Evolutionary conservation across 768 basidiomycete species (phyloP).

Genomic region (Inosperma sp.): DNA sequence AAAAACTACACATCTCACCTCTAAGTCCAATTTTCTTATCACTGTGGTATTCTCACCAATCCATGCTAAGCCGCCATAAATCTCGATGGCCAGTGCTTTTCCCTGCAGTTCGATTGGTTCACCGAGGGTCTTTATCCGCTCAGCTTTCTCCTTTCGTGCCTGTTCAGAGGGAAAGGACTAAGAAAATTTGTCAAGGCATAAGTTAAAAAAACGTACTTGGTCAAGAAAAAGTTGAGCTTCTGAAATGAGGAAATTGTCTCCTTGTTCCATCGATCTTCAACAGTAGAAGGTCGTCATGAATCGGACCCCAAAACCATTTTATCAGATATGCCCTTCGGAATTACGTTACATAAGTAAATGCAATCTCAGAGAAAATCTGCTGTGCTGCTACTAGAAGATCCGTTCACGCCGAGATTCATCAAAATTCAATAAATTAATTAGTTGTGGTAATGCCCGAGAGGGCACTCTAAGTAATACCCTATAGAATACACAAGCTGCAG

Average conservation of each 20-base stretch:
- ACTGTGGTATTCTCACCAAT: slow-evolving; percentile 83
- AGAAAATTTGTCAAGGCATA: slow-evolving; percentile 9
- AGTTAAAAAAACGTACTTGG: slow-evolving; percentile 39
- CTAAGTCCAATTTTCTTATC: slow-evolving; percentile 67
- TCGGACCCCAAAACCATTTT: no score
- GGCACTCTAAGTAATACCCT: no score
- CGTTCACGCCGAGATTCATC: no score
- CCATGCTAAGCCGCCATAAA: slow-evolving; percentile 70
- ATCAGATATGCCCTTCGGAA: no score
- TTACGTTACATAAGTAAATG: no score
- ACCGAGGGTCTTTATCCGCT: slow-evolving; percentile 66
- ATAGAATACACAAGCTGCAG: no score
- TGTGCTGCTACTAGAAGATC: no score
- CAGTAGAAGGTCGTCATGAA: no score
- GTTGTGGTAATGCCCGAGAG: no score
- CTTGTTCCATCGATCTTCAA: neutral
- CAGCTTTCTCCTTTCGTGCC: slow-evolving; percentile 71
- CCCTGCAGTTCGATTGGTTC: slow-evolving; percentile 72
- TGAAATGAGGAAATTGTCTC: slow-evolving; percentile 59
- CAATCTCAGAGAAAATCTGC: no score
- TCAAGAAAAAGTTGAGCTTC: slow-evolving; percentile 65
- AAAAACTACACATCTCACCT: slow-evolving; percentile 45
- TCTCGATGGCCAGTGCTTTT: slow-evolving; percentile 66
- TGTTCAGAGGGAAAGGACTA: slow-evolving; percentile 25
- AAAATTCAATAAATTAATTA: no score